Evolutionary conservation across 1,284 basidiomycete genomes (phyloP), one percentile per base, ranked within the genome.

Genomic region (Ustilago nuda): DNA sequence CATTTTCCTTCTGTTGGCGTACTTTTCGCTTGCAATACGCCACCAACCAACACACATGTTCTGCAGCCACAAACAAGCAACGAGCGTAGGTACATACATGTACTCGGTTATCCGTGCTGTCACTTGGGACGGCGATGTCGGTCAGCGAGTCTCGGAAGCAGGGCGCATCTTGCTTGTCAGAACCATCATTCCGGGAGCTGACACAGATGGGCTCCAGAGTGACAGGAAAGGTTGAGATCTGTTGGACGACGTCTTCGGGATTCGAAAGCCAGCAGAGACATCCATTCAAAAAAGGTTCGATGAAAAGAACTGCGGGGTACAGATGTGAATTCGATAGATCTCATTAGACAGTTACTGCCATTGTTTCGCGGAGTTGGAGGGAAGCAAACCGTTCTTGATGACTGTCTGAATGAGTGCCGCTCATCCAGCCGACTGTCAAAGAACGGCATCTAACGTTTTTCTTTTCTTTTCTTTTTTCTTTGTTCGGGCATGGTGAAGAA

Each of bases 21-120:
- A 17, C 51, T 53, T 32, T 36, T 53, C 30, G 51, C 33, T 53
- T 53, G 51, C 33, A 19, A 32, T 13, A 53, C 51, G 51, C 51
- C 51, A 53, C 51, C 51, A 53, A 52, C 50, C 50, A 33, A 9
- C 15, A 17, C 33, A 32, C 51, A 53, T 17, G 4, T 30, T 32
- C 48, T 50, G 48, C 48, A 50, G 48, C 48, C 30, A 32, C 48
- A 30, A 45, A 32, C 48, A 32, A 30, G 48, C 13, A 4, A 48
- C 27, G 13, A n/a, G 11, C 9, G n/a, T 48, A 8, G 39, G 15
- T 17, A 43, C 39, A 15, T 12, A 43, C 39, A 43, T 43, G 43
- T 27, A 27, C 23, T 27, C 23, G 3, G 23, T 27, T 3, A 27
- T 27, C 23, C 23, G 23, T 27, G 23, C 23, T 27, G 23, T 27